Base-by-base conservation (phyloP, 495 filamentous ascomycete species). In the Hypoxylon cercidicola region DNA sequence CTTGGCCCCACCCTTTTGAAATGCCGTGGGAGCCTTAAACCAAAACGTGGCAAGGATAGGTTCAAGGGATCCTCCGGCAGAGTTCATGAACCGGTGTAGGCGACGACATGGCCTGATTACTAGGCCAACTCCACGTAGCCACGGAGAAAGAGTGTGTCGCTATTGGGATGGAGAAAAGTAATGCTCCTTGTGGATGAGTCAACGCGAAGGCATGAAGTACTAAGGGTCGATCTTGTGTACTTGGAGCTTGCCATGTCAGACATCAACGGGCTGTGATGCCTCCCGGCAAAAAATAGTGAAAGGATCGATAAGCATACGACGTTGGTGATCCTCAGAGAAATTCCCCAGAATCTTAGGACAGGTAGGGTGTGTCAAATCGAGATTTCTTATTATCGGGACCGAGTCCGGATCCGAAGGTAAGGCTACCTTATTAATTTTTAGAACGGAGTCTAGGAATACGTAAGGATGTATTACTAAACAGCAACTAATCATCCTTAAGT, bases 291-390 rank as follows among this genome's bases (percentile, higher is more conserved):
- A 62, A 62, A 59, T 25, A 62, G 41, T 45, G 52, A 48, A 39
- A 62, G 64, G 64, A 67, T 62, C 53, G 46, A 66, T 58, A 57
- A 37, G 58, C 47, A 52, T 58, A 58, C 56, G 46, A 61, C 58
- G 47, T 43, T 45, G 47, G 15, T 18, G 34, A 57, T 53, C 53
- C 43, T 50, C 15, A n/a, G 23, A 39, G 6, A 30, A 52, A 1
- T 45, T 54, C 41, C 53, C 51, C 34, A 35, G 41, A 8, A 16
- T 15, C 45, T 12, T 10, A 52, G 12, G 21, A 39, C n/a, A 61
- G 21, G 56, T 16, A 43, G 13, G n/a, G n/a, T n/a, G n/a, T 12
- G 39, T 1, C 12, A 23, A 44, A 20, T 45, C 43, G 21, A 20
- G 55, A 34, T 15, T 7, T 59, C 18, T 62, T n/a, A n/a, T n/a